phyloP scores from a whole-genome alignment of 208 protist species.

The Trypanosomatidae sp. region DNA sequence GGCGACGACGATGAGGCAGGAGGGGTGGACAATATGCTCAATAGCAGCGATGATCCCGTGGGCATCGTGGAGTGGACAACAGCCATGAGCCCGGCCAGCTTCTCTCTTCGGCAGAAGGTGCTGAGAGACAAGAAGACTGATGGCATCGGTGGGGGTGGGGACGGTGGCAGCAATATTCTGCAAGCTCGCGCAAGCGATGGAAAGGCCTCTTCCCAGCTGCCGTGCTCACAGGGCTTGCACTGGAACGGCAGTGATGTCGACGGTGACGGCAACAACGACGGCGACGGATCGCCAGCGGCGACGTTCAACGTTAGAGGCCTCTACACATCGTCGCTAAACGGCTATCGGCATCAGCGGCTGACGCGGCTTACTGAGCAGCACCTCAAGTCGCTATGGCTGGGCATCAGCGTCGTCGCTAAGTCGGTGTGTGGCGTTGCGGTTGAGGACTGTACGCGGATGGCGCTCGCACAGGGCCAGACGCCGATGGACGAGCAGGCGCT shows the following conservation, averaged over 20 bases:
- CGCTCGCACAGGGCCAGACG: background rate
- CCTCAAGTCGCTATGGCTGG: conserved; percentile 22
- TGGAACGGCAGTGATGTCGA: background rate
- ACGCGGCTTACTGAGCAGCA: conserved; percentile 28
- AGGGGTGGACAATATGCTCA: background rate
- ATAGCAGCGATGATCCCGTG: background rate
- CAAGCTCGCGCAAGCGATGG: background rate
- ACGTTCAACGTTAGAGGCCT: conserved; percentile 20
- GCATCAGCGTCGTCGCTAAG: conserved; percentile 11
- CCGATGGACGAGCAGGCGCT: conserved; percentile 7
- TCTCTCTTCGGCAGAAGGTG: background rate
- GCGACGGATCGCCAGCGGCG: background rate
- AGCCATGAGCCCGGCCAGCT: conserved; percentile 1
- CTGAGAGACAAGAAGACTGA: background rate
- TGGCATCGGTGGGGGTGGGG: background rate
- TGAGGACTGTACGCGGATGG: conserved; percentile 8
- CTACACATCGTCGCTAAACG: conserved; percentile 26
- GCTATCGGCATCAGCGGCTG: conserved; percentile 30
- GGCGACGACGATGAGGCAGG: background rate
- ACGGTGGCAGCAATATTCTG: background rate
- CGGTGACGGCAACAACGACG: background rate
- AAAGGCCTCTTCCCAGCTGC: background rate
- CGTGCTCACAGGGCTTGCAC: background rate
- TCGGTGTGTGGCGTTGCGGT: conserved; percentile 11
- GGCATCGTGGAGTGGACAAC: background rate